Conservation (phyloP, 495 filamentous ascomycete species). For the Staphylotrichum tortipilum region DNA sequence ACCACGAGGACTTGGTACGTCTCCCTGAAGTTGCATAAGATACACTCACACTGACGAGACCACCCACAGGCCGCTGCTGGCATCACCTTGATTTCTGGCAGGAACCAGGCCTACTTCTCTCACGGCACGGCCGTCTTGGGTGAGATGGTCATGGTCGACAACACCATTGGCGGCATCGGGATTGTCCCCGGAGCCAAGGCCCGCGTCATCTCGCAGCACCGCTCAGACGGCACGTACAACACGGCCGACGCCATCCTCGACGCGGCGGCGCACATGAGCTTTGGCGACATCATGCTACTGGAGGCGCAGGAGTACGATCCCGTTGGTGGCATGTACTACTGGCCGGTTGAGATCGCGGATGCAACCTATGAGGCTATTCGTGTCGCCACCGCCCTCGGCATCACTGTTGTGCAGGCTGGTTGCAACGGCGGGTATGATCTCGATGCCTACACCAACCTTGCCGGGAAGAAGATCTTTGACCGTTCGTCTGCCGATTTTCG, state of each 20-base stretch:
- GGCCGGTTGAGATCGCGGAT: slow-evolving; percentile 17
- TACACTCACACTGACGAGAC: neutral
- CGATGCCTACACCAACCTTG: slow-evolving; percentile 5
- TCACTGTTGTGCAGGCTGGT: slow-evolving; percentile 16
- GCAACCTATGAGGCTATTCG: slow-evolving; percentile 12
- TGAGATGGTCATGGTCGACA: slow-evolving; percentile 19
- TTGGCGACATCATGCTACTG: slow-evolving; percentile 16
- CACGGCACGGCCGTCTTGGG: slow-evolving; percentile 18
- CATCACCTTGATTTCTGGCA: slow-evolving; percentile 8
- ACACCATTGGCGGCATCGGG: slow-evolving; percentile 15
- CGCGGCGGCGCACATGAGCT: slow-evolving; percentile 3
- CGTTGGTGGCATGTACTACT: neutral
- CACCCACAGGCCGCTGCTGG: neutral
- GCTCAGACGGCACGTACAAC: slow-evolving; percentile 1
- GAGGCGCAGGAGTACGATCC: slow-evolving; percentile 15
- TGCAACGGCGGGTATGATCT: slow-evolving; percentile 13
- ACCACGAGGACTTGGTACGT: slow-evolving; percentile 12
- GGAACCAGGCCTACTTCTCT: neutral
- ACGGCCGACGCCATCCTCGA: slow-evolving; percentile 15
- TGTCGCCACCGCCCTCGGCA: slow-evolving; percentile 9
- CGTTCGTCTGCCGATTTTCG: slow-evolving; percentile 9
- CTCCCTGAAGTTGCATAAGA: neutral
- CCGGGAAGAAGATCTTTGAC: slow-evolving; percentile 10
- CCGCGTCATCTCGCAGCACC: slow-evolving; percentile 7
- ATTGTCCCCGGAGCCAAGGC: slow-evolving; percentile 12